Evolutionary conservation across 1,284 basidiomycete species (phyloP), one percentile per base, ranked within the genome.

Genomic region (Moesziomyces sp.): DNA sequence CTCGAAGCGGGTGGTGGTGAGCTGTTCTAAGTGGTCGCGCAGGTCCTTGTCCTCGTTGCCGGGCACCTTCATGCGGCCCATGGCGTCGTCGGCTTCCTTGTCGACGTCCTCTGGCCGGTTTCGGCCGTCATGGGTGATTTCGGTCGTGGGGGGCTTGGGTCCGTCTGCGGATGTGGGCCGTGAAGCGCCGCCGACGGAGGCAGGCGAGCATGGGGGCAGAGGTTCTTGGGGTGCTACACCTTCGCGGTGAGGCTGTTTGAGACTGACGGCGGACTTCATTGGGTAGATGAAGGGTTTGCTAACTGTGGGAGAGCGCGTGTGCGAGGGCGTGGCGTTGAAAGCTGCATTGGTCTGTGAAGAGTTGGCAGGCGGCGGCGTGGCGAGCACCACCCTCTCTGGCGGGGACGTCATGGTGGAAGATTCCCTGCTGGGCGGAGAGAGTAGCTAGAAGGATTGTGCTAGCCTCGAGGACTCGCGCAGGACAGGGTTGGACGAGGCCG

Each of bases 1-100:
- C 79, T 90, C 86, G 80, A 92, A 93, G 19, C 90, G 67, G 19
- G 74, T 74, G 19, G 75, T 80, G 33, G 77, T 81, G 62, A 77
- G 67, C 28, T 57, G 47, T 46, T 80, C 69, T 23, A 67, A 54
- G 35, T 59, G 54, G 42, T 71, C 62, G 16, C 64, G 44, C 7
- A 64, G 60, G 35, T 69, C 63, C 16, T 35, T 46, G 23, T 59
- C 45, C 33, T 68, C 58, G 47, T 64, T 49, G 26, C 53, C 58
- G 10, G 65, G 70, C 5, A 64, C 60, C 26, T 60, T 63, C 53
- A 73, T 59, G 18, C 59, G 21, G n/a, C 53, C 70, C 50, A 68
- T 60, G 24, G 65, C 61, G 11, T 50, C 44, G 47, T 74, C 65
- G 4, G 71, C 65, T 11, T 30, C 57, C 23, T 53, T 63, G 48